phyloP scores from a whole-genome alignment of 148 eudicot species.

The Fagopyrum esculentum region DNA sequence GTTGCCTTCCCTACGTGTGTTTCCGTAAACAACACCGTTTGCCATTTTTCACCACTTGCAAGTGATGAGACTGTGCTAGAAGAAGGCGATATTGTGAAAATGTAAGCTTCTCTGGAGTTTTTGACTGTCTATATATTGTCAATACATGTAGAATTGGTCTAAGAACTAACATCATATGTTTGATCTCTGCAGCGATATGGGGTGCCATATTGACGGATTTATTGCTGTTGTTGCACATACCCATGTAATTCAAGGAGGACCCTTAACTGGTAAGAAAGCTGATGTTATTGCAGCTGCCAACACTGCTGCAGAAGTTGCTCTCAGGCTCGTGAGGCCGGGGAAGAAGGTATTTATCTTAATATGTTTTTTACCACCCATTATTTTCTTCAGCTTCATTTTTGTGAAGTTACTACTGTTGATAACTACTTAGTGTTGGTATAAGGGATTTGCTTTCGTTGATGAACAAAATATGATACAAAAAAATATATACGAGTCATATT shows the following conservation, averaged over 20 bases:
- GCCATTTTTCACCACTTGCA: slow-evolving; percentile 81
- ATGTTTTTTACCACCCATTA: background rate
- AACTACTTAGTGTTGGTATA: background rate
- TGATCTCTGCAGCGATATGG: slow-evolving; percentile 63
- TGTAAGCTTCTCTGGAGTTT: slow-evolving; percentile 36
- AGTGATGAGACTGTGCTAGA: slow-evolving; percentile 73
- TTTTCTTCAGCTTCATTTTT: background rate
- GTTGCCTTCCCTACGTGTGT: slow-evolving; percentile 91
- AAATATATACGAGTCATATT: background rate
- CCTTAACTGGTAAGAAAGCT: slow-evolving; percentile 73
- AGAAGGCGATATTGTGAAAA: slow-evolving; percentile 75
- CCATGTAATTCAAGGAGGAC: slow-evolving; percentile 72
- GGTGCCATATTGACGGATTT: slow-evolving; percentile 89
- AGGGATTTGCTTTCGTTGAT: background rate
- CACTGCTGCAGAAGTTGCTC: slow-evolving; percentile 93
- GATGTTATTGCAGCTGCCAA: slow-evolving; percentile 88
- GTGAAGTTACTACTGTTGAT: background rate
- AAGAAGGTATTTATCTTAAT: slow-evolving; percentile 43
- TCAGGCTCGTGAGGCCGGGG: slow-evolving; percentile 90
- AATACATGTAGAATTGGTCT: background rate
- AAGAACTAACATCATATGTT: background rate
- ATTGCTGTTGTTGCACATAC: slow-evolving; percentile 88
- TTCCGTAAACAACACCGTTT: slow-evolving; percentile 72
- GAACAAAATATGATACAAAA: background rate
- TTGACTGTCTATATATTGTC: background rate